Percentiles rank a stretch among this genome's conserved stretches.
phyloP scores from a whole-genome alignment of 768 basidiomycete genomes.

The Boletus sp. region DNA sequence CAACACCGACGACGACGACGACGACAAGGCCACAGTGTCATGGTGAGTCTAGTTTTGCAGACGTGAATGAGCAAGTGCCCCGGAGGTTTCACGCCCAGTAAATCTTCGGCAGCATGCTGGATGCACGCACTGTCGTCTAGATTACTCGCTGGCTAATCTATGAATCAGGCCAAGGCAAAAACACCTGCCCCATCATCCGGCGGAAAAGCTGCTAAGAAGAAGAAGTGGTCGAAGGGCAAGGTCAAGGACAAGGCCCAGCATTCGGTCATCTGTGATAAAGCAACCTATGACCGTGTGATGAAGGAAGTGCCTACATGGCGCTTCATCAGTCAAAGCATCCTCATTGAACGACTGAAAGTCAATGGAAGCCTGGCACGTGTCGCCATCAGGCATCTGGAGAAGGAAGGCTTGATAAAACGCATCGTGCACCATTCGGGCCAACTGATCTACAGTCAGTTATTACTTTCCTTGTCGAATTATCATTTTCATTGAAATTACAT shows the following conservation, averaged over 20 bases:
- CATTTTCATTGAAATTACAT: slow-evolving; percentile 4
- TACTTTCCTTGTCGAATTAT: neutral
- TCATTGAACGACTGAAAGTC: slow-evolving; percentile 97
- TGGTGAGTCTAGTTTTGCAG: slow-evolving; percentile 26
- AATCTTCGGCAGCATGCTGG: slow-evolving; percentile 19
- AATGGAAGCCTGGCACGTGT: slow-evolving; percentile 92
- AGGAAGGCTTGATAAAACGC: slow-evolving; percentile 90
- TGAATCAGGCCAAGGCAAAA: slow-evolving; percentile 72
- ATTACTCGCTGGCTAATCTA: slow-evolving; percentile 19
- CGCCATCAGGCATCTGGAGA: slow-evolving; percentile 90
- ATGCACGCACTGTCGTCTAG: slow-evolving; percentile 18
- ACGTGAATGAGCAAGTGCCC: neutral
- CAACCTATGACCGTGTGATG: slow-evolving; percentile 88
- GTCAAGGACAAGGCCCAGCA: slow-evolving; percentile 99
- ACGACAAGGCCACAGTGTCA: slow-evolving; percentile 25
- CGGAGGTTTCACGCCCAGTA: neutral
- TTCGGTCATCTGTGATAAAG: slow-evolving; percentile 92
- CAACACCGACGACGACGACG: slow-evolving; percentile 26
- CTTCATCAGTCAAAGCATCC: slow-evolving; percentile 96
- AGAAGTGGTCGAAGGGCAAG: slow-evolving; percentile 99
- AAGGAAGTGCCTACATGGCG: slow-evolving; percentile 99
- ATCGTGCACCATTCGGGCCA: slow-evolving; percentile 96
- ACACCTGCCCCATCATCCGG: slow-evolving; percentile 63
- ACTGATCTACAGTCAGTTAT: slow-evolving; percentile 88
- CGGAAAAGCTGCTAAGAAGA: slow-evolving; percentile 95